Percentiles rank a stretch among this genome's conserved stretches.
Conservation (phyloP, 2,329 filamentous ascomycete species). For the Aspergillus pseudotamarii region DNA sequence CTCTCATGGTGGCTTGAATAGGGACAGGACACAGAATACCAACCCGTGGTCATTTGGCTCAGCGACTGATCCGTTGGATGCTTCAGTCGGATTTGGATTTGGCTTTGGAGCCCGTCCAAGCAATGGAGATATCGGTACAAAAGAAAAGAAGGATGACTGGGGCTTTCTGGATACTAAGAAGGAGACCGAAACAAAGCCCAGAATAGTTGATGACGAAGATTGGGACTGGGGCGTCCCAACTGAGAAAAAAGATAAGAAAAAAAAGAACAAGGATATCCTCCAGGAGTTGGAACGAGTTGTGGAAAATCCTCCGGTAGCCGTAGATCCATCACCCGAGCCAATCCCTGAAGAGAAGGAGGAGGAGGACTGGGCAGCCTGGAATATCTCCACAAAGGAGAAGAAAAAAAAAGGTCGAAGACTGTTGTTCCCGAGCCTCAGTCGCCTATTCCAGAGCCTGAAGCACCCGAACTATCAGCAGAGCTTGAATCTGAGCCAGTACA, state of each 20-base stretch:
- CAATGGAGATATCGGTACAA: constrained; percentile 41
- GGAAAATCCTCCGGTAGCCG: constrained; percentile 20
- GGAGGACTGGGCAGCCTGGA: constrained; percentile 33
- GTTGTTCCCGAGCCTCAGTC: constrained; percentile 22
- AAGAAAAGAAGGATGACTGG: constrained; percentile 42
- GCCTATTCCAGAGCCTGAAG: constrained; percentile 24
- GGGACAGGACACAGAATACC: constrained; percentile 36
- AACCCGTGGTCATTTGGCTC: constrained; percentile 45
- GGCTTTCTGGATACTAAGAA: constrained; percentile 45
- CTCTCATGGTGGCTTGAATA: constrained; percentile 34
- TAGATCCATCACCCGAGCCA: constrained; percentile 22
- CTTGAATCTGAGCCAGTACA: constrained; percentile 17
- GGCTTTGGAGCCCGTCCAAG: constrained; percentile 33
- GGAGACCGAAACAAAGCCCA: constrained; percentile 27
- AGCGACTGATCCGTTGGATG: constrained; percentile 42
- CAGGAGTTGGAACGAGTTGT: constrained; percentile 16
- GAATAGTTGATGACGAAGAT: constrained; percentile 30
- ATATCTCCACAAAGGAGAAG: constrained; percentile 30
- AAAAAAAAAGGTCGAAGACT: constrained; percentile 29
- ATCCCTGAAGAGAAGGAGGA: constrained; percentile 26
- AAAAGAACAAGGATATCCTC: constrained; percentile 28
- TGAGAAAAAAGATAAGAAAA: constrained; percentile 39
- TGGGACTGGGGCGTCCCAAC: constrained; percentile 31
- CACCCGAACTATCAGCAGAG: constrained; percentile 30
- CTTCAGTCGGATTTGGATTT: constrained; percentile 46